Base-by-base conservation (phyloP, 179 eudicot genomes). In the Spergularia azorica region DNA sequence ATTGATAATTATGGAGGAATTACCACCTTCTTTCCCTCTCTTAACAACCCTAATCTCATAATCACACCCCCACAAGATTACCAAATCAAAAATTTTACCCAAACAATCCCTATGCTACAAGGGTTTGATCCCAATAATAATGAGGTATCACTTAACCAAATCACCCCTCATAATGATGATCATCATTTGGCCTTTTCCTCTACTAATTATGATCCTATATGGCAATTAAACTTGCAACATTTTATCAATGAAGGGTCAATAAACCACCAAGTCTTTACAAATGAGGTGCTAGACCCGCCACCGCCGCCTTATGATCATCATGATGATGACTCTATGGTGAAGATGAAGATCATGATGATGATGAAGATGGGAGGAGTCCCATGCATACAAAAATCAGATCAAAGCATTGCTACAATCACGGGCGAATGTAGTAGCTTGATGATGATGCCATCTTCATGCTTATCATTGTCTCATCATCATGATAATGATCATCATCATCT, bases 31-130 rank as follows among this genome's bases (percentile, higher is more conserved):
- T 68, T 68, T 5, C 66, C 76, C n/a, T 65, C 67, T 46, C 21
- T 63, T 56, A 62, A 67, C 43, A 56, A 70, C 77, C 77, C 84
- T 81, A 77, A 73, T 81, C 61, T 67, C 36, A 41, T 63, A 12
- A 11, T 69, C 14, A 9, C 73, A 67, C 55, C 74, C 48, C 69
- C 61, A 74, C 74, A 72, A 66, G 57, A 43, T 46, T 70, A 72
- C 63, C 79, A n/a, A n/a, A n/a, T n/a, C n/a, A n/a, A 58, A 61
- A 60, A 59, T 50, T 63, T 8, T 52, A 54, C 48, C 55, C 75
- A 74, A 69, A 52, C 38, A 2, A 18, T 9, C 10, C 67, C 79
- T 21, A 70, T 41, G 21, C 32, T 74, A 70, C 77, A 81, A 71
- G 79, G 63, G 32, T 76, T 80, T 81, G 80, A 81, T 76, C 26